Percentiles rank a stretch among this genome's conserved stretches.
Conservation (phyloP, 2,329 filamentous ascomycete genomes). For the Epichloe gansuensis region DNA sequence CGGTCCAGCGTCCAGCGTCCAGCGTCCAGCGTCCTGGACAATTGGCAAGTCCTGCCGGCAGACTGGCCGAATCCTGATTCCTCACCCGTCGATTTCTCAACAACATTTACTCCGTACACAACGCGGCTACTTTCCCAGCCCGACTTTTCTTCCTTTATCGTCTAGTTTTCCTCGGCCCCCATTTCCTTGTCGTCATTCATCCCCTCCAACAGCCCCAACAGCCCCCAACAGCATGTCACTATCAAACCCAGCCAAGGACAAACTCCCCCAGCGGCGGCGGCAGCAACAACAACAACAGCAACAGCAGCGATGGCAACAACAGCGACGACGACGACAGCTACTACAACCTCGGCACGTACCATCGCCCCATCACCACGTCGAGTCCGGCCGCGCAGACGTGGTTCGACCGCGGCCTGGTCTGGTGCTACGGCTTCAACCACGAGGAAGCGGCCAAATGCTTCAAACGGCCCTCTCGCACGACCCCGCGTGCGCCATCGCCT, state of each 20-base stretch:
- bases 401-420: constrained; percentile 62
- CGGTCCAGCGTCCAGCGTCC: no score
- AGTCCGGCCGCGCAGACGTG: constrained; percentile 45
- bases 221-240: neutral
- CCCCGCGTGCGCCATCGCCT: constrained; percentile 44
- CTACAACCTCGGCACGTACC: constrained; percentile 50
- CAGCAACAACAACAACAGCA: constrained; percentile 18
- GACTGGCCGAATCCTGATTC: no score
- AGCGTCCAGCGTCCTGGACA: no score
- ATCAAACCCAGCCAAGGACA: neutral
- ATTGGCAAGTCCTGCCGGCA: no score
- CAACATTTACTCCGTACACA: neutral
- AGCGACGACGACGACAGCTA: constrained; percentile 18
- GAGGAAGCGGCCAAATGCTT: constrained; percentile 58
- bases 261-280: neutral
- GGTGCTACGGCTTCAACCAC: constrained; percentile 68
- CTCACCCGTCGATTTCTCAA: neutral
- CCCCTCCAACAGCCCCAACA: neutral
- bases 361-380: constrained; percentile 41
- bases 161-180: no score
- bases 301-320: constrained; percentile 19
- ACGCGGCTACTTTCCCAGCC: neutral
- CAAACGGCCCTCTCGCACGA: constrained; percentile 45
- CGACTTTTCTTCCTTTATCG: neutral
- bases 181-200: neutral